Percentiles rank a stretch among this genome's conserved stretches.
Conservation (phyloP, 495 filamentous ascomycete genomes). For the Amphirosellinia nigrospora region DNA sequence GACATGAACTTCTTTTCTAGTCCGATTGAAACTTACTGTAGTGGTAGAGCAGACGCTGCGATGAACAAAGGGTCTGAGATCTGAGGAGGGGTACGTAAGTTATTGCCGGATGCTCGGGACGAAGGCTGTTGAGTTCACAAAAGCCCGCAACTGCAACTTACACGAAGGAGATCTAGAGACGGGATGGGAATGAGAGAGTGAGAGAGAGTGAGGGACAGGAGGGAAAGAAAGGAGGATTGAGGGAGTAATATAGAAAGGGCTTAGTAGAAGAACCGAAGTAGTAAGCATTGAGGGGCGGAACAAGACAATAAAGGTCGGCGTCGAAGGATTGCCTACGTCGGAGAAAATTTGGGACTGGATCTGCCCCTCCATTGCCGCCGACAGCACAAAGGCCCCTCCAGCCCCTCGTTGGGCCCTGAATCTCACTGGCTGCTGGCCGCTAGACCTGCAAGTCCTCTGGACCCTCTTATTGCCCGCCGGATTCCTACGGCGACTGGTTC, state of each 20-base stretch:
- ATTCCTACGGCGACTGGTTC: constrained; percentile 30
- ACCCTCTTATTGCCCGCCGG: constrained; percentile 29
- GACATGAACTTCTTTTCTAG: not conserved
- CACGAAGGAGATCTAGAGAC: not conserved
- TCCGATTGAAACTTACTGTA: constrained; percentile 2
- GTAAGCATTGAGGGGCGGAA: constrained; percentile 30
- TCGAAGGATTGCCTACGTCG: constrained; percentile 27
- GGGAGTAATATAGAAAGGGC: constrained; percentile 9
- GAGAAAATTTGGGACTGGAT: constrained; percentile 22
- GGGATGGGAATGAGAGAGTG: not conserved
- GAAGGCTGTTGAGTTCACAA: not conserved
- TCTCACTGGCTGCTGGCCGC: constrained; percentile 5
- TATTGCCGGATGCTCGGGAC: not conserved
- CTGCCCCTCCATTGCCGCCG: constrained; percentile 19
- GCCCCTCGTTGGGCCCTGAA: constrained; percentile 15
- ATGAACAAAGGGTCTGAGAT: not conserved
- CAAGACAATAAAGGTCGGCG: constrained; percentile 22
- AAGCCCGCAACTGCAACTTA: constrained; percentile 17
- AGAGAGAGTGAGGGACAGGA: constrained; percentile 12
- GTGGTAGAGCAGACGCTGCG: not conserved
- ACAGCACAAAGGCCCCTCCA: not conserved
- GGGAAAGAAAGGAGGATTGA: constrained; percentile 2
- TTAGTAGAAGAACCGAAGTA: constrained; percentile 21
- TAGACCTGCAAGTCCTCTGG: constrained; percentile 13
- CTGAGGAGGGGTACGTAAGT: constrained; percentile 15